Evolutionary conservation across 371 early-diverging fungal species (phyloP).

Genomic region (Circinella umbellata): DNA sequence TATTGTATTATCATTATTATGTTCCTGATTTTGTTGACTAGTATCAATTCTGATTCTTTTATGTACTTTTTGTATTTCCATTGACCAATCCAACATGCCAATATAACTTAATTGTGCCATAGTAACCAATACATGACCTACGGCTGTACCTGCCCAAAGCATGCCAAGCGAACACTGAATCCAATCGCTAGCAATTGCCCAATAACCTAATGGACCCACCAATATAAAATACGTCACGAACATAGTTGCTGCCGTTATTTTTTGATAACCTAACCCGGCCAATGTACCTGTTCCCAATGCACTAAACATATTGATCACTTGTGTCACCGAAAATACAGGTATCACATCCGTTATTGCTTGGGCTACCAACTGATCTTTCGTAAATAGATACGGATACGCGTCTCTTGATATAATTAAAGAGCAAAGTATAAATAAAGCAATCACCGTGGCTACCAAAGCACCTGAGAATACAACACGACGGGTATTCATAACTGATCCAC

Average conservation of each 20-base stretch:
- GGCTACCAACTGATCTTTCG: not conserved
- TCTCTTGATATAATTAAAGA: not conserved
- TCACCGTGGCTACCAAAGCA: not conserved
- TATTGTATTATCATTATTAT: no score
- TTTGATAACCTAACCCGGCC: not conserved
- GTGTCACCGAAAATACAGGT: not conserved
- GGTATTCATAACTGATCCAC: not conserved
- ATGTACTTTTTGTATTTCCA: not conserved
- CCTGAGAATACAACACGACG: not conserved
- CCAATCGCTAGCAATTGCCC: not conserved
- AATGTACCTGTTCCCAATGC: not conserved
- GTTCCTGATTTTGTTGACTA: no score
- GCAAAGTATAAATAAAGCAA: not conserved
- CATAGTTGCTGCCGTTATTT: not conserved
- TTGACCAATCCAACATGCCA: not conserved
- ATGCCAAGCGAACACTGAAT: not conserved
- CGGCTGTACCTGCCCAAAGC: not conserved
- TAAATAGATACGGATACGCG: not conserved
- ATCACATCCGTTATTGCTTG: not conserved
- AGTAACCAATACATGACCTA: not conserved
- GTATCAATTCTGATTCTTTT: not conserved
- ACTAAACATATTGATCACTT: constrained; percentile 2
- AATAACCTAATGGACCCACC: not conserved
- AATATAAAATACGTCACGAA: not conserved
- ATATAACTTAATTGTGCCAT: not conserved